Evolutionary conservation across 2,329 filamentous ascomycete species (phyloP).

Genomic region (Penicillium sp.): DNA sequence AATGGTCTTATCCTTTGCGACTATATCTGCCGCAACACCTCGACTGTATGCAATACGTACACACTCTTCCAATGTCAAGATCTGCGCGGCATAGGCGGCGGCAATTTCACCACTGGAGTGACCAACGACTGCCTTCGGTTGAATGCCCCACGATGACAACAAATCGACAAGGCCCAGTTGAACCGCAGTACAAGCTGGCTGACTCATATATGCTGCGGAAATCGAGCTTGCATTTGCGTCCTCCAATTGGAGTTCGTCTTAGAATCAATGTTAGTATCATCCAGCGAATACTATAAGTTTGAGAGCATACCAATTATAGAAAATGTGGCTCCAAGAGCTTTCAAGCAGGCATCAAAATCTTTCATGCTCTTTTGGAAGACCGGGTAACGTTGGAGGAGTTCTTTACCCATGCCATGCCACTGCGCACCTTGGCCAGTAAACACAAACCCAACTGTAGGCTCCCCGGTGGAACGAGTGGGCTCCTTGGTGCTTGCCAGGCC

Average conservation of each 20-base stretch:
- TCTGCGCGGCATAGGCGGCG: conserved; percentile 33
- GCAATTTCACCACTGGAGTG: conserved; percentile 36
- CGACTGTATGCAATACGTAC: conserved; percentile 27
- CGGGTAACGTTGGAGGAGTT: conserved; percentile 27
- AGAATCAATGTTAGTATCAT: background rate
- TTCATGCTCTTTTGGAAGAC: conserved; percentile 20
- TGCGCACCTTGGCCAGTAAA: conserved; percentile 41
- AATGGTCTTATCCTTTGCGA: conserved; percentile 13
- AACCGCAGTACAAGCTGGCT: conserved; percentile 32
- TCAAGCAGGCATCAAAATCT: conserved; percentile 17
- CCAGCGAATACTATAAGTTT: background rate
- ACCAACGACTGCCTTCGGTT: conserved; percentile 27
- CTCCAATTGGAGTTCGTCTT: conserved; percentile 24
- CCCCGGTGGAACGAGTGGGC: conserved; percentile 16
- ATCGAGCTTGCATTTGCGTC: conserved; percentile 18
- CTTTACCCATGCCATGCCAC: conserved; percentile 35
- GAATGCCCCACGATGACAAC: conserved; percentile 26
- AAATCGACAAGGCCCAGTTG: conserved; percentile 33
- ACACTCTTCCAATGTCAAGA: conserved; percentile 19
- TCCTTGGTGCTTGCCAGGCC: conserved; percentile 9
- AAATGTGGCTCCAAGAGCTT: conserved; percentile 18
- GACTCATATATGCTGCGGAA: conserved; percentile 29
- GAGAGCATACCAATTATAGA: conserved; percentile 25
- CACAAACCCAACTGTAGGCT: conserved; percentile 31
- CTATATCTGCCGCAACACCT: conserved; percentile 20